phyloP scores from a whole-genome alignment of 768 basidiomycete genomes.

The Mycena haematopus region DNA sequence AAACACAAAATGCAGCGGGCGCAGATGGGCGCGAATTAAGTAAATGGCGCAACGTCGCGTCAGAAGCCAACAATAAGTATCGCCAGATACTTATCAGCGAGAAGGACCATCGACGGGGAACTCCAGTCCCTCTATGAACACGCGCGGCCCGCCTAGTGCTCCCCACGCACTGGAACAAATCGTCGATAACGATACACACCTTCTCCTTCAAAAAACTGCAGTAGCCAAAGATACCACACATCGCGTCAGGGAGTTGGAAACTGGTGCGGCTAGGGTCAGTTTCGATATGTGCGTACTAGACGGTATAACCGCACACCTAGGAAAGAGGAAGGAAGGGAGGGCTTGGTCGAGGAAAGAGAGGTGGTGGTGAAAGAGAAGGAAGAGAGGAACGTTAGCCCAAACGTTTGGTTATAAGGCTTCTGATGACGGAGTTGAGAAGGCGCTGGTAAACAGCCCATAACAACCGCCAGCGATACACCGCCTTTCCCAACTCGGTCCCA shows the following conservation, averaged over 20 bases:
- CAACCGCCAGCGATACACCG: conserved; percentile 11
- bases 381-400: conserved; percentile 10
- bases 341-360: background rate
- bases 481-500: conserved; percentile 5
- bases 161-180: too few species aligned
- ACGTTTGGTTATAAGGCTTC: conserved; percentile 14
- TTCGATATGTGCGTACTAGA: background rate
- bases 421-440: conserved; percentile 13
- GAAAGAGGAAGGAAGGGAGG: background rate
- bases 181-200: conserved; percentile 41
- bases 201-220: conserved; percentile 95
- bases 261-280: background rate
- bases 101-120: background rate
- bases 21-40: too few species aligned
- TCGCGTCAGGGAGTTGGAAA: conserved; percentile 39
- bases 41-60: conserved; percentile 18
- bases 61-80: conserved; percentile 7
- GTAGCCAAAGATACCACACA: conserved; percentile 98
- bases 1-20: background rate
- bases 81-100: background rate
- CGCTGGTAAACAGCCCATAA: background rate
- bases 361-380: conserved; percentile 16
- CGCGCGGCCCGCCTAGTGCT: background rate
- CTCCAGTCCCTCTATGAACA: background rate
- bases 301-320: background rate